phyloP scores from a whole-genome alignment of 2,329 filamentous ascomycete species.

The Arthrobotrys entomopaga region DNA sequence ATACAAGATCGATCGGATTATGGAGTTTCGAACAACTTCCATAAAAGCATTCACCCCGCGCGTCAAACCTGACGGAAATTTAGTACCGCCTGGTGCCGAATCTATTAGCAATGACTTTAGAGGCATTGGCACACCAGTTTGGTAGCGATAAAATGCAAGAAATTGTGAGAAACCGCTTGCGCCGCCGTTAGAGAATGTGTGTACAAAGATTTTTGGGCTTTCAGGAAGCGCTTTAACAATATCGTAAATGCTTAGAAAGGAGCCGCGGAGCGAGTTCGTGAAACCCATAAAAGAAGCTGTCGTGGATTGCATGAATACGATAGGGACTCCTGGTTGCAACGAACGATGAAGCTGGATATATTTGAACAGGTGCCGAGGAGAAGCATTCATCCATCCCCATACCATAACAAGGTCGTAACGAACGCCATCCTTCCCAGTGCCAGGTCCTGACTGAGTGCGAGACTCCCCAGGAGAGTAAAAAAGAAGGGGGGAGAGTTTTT shows the following conservation, averaged over 20 bases:
- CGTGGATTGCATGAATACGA: constrained; percentile 35
- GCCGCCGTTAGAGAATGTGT: constrained; percentile 48
- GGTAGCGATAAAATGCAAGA: constrained; percentile 29
- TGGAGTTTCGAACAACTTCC: constrained; percentile 22
- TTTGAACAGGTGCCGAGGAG: constrained; percentile 47
- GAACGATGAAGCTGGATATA: constrained; percentile 46
- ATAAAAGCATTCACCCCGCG: constrained; percentile 39
- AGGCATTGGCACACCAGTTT: constrained; percentile 32
- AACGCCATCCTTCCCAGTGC: background rate
- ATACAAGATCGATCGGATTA: constrained; percentile 24
- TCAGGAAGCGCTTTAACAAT: constrained; percentile 38
- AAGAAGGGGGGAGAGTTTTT: constrained; percentile 31
- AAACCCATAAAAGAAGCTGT: constrained; percentile 33
- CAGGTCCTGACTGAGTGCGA: background rate
- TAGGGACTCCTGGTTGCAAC: constrained; percentile 44
- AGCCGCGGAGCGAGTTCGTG: constrained; percentile 16
- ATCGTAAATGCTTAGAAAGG: constrained; percentile 29
- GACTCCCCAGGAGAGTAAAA: constrained; percentile 29
- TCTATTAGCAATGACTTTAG: constrained; percentile 34
- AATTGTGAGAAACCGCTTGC: constrained; percentile 26
- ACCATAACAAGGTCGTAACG: constrained; percentile 46
- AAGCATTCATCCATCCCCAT: constrained; percentile 49
- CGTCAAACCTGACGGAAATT: constrained; percentile 44
- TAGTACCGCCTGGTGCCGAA: constrained; percentile 39
- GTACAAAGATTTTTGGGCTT: constrained; percentile 39